Evolutionary conservation across 2,329 filamentous ascomycete species (phyloP), one percentile per base, ranked within the genome.

Genomic region (Epicoccum sorghinum): DNA sequence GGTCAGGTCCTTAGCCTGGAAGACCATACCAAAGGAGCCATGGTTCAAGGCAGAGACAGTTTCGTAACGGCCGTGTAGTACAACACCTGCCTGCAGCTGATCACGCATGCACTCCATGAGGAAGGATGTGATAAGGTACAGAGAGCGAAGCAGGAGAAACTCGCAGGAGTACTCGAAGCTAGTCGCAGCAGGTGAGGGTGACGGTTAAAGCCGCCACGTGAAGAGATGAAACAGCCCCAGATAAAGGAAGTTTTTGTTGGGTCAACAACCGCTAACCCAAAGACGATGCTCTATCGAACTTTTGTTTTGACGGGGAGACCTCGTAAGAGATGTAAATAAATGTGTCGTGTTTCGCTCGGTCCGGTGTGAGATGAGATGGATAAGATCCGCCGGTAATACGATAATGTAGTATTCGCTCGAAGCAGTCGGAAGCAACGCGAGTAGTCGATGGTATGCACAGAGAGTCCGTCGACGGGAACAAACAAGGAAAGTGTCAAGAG

Each of bases 1-100:
- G 61, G 82, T 74, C 62, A 87, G 81, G 75, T 99, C 92, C 74
- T 84, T 89, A 56, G 93, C 95, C 78, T 92, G 88, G 78, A 97
- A 97, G 68, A 99, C 95, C 91, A 98, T 96, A 73, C 95, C 95
- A 72, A 98, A 99, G 51, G 95, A 98, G 67, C 95, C 95, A 83
- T 97, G 92, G 75, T 99, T 99, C 79, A 99, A 89, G 53, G 95
- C 93, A 65, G 93, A 90, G 71, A 97, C 83, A 52, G 93, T 96
- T 78, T 90, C 83, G 77, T 95, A 99, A 65, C 95, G 93, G 75
- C 91, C 92, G 74, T 90, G 87, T 72, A 96, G 87, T 72, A 96
- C 79, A 77, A 89, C 85, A 76, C 89, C 91, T 77, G 86, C 82
- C 71, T 86, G 81, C 79, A 96, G 95, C 72, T 87, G 84, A 78